Evolutionary conservation across 164 flowering plant species (phyloP).

Genomic region (Cinnamomum micranthum): DNA sequence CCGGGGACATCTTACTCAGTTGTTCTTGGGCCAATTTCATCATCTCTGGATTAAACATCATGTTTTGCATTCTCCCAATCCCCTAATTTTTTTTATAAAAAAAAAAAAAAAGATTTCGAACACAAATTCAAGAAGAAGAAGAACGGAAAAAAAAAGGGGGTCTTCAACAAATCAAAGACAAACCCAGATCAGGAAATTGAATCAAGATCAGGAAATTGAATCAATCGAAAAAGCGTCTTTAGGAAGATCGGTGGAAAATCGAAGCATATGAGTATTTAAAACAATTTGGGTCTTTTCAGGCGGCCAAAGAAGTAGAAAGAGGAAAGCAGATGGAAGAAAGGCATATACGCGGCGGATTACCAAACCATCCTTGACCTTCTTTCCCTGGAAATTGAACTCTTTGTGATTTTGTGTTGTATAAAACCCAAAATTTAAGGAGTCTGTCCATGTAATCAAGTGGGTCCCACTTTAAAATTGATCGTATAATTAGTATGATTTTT

Average conservation of each 20-base stretch:
- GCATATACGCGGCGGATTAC: no score
- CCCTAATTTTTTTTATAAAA: background rate
- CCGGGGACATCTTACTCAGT: constrained; percentile 88
- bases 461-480: no score
- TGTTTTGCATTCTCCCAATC: constrained; percentile 32
- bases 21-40: constrained; percentile 84
- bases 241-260: background rate
- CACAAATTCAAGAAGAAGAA: no score
- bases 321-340: background rate
- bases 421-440: no score
- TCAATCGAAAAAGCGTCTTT: background rate
- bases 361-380: no score
- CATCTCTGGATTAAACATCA: constrained; percentile 95
- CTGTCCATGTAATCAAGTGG: no score
- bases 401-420: no score
- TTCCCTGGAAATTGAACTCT: no score
- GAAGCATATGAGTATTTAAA: background rate
- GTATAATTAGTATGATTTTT: no score
- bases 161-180: no score
- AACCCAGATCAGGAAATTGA: background rate
- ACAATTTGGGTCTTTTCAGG: background rate
- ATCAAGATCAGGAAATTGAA: background rate
- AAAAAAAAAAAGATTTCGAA: no score
- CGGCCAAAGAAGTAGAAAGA: background rate
- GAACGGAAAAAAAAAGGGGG: no score